These are phyloP conservation scores for Xylaria sp. DNA, from an alignment of 495 filamentous ascomycete species.

Conservation along the genomic window DNA sequence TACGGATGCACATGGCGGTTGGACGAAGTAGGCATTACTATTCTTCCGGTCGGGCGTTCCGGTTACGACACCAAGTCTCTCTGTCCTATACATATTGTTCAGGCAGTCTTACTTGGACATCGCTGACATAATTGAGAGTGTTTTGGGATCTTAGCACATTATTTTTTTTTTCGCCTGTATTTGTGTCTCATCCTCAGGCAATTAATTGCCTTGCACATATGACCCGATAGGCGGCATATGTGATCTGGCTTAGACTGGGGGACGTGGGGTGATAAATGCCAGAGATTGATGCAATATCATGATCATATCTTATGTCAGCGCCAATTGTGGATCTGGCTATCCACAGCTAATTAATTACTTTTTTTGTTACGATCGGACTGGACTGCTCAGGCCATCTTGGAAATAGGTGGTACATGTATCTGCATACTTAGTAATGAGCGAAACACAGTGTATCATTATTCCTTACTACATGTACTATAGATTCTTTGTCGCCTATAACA, in stretches of 20 bases:
- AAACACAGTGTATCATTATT: neutral
- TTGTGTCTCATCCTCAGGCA: neutral
- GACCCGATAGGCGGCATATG: neutral
- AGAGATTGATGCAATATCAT: neutral
- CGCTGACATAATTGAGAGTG: neutral
- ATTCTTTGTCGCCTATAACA: neutral
- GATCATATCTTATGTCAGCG: neutral
- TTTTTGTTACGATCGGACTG: neutral
- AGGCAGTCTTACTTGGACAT: neutral
- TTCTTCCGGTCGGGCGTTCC: constrained; percentile 3
- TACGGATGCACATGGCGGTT: constrained; percentile 37
- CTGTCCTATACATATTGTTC: neutral
- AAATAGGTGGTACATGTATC: neutral
- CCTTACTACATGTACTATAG: neutral
- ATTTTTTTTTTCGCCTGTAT: neutral
- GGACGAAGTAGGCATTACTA: constrained; percentile 16
- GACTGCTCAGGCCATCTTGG: neutral
- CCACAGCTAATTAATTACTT: neutral
- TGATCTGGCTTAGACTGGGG: neutral
- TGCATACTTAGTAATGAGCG: neutral
- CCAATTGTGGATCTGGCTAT: neutral
- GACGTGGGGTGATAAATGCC: neutral
- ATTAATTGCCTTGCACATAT: neutral
- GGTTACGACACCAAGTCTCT: neutral
- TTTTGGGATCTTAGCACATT: neutral